These are phyloP conservation scores for Chamaecrista fasciculata DNA, from an alignment of 306 rosid genomes.

Conservation along the genomic window DNA sequence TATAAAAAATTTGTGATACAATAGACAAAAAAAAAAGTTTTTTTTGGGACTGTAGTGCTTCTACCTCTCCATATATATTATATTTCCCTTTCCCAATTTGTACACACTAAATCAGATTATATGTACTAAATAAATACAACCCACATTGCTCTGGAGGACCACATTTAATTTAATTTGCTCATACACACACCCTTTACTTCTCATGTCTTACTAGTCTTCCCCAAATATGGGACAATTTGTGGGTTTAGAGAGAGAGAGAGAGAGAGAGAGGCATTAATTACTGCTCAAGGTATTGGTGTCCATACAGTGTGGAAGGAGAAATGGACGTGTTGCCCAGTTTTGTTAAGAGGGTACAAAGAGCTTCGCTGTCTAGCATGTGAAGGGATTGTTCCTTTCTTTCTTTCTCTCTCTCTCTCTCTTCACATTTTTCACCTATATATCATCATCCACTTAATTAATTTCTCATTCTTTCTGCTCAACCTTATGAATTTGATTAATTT, in stretches of 20 bases:
- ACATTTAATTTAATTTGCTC: conserved; percentile 17
- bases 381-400: conserved; percentile 32
- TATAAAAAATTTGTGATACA: too few species aligned
- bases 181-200: conserved; percentile 27
- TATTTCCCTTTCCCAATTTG: conserved; percentile 31
- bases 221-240: conserved; percentile 15
- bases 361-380: conserved; percentile 93
- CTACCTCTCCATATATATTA: too few species aligned
- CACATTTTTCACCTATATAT: too few species aligned
- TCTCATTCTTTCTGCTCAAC: too few species aligned
- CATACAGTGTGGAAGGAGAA: conserved; percentile 47
- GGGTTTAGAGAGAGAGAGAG: conserved; percentile 20
- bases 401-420: conserved; percentile 37
- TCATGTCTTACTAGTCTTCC: conserved; percentile 29
- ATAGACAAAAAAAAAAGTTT: too few species aligned
- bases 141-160: conserved; percentile 31
- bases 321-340: conserved; percentile 65
- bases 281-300: conserved; percentile 52
- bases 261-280: conserved; percentile 27
- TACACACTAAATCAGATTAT: conserved; percentile 28
- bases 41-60: too few species aligned
- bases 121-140: neutral
- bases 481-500: too few species aligned
- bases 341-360: conserved; percentile 58
- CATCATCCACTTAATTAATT: neutral